Base-by-base conservation (phyloP, 2,329 filamentous ascomycete genomes). In the Tolypocladium paradoxum region DNA sequence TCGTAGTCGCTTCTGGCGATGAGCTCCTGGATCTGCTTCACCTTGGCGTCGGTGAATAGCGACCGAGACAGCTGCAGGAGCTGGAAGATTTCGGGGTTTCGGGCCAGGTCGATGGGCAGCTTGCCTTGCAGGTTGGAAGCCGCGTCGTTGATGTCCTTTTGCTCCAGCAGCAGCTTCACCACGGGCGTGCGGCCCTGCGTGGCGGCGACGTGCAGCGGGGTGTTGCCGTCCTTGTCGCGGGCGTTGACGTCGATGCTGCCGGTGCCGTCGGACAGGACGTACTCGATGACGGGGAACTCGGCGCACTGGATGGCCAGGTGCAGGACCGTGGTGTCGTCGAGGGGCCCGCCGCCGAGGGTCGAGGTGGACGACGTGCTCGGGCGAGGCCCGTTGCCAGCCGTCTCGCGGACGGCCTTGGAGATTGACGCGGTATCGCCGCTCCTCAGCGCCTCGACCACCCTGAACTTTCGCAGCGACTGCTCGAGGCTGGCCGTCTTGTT, bases 281-380 rank as follows among this genome's bases (percentile, higher is more conserved):
- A 96, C 67, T 99, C 91, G 52, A 99, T 87, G 31, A 99, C 90
- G 22, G 89, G 85, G 49, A 87, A 80, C 67, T 97, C 93, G 49
- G 93, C 92, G 70, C 92, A 97, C 70, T 99, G 93, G 46, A 97
- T 90, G 29, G 93, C 91, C 40, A 99, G 77, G 68, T 99, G 92
- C 37, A 99, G 77, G 43, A 97, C 86, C 2, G 89, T 93, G 1
- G 91, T 96, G 53, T 95, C 91, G 55, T 91, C 87, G 31, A 90
- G 67, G 53, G 75, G 63, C 58, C 67, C 69, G 59, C 68, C 62
- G 55, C 70, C 63, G 56, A 68, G 61, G 57, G 73, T 66, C 55
- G 73, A 69, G 60, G 79, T 60, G 58, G 80, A 78, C 61, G 79
- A 79, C 55, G 76, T 76, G 76, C 77, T 86, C 60, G 70, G 72